Evolutionary conservation across 352 stramenopile species (phyloP).

Genomic region (Aphanomyces stellatus): DNA sequence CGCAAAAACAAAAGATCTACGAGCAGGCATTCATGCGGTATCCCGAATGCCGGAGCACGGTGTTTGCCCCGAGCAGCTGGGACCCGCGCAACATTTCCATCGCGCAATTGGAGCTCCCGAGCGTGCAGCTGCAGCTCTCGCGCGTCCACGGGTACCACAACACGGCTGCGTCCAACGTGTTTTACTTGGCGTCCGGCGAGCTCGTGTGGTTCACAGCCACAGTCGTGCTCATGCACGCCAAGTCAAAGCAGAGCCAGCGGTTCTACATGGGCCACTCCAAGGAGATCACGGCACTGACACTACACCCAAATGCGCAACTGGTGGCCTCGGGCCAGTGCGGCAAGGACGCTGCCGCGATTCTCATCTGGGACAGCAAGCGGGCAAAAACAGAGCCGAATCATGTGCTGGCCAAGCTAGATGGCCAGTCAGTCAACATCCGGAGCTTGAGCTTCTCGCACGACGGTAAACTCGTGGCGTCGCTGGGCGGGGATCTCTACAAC

Average conservation of each 20-base stretch:
- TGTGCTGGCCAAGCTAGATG: constrained; percentile 36
- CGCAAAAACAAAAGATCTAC: constrained; percentile 54
- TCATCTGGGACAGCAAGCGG: constrained; percentile 57
- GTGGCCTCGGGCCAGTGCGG: constrained; percentile 53
- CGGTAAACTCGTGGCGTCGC: constrained; percentile 51
- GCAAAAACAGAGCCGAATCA: not conserved
- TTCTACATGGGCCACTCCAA: constrained; percentile 55
- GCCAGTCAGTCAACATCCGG: constrained; percentile 44
- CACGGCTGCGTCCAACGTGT: constrained; percentile 31
- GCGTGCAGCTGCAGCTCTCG: constrained; percentile 38
- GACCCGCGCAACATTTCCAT: constrained; percentile 21
- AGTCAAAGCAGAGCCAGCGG: constrained; percentile 38
- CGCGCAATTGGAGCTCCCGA: constrained; percentile 24
- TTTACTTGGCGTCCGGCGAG: constrained; percentile 50
- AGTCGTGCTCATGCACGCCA: constrained; percentile 51
- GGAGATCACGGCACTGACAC: constrained; percentile 39
- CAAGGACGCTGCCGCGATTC: constrained; percentile 37
- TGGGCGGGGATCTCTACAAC: constrained; percentile 69
- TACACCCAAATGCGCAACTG: constrained; percentile 54
- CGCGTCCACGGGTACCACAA: constrained; percentile 56
- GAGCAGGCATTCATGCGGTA: constrained; percentile 50
- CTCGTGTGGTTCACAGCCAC: constrained; percentile 54
- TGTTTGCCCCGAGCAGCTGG: constrained; percentile 50
- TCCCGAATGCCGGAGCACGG: constrained; percentile 55
- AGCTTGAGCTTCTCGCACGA: constrained; percentile 66